phyloP scores from a whole-genome alignment of 257 asterid genomes.

The Solanum pimpinellifolium region DNA sequence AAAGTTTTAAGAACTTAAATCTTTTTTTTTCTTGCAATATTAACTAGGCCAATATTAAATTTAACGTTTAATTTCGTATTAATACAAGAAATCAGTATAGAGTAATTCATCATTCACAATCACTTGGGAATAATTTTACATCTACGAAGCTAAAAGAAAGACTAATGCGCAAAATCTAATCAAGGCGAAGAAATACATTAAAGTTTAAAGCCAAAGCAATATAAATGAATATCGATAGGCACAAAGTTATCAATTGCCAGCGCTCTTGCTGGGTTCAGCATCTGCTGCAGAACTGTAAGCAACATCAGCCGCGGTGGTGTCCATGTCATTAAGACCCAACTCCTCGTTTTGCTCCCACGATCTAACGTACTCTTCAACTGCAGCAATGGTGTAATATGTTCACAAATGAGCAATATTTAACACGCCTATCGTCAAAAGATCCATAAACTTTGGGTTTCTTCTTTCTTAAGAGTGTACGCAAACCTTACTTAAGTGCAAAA shows the following conservation, averaged over 20 bases:
- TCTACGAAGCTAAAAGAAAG: neutral
- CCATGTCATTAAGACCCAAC: conserved; percentile 89
- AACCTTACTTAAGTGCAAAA: neutral
- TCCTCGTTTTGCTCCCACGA: conserved; percentile 98
- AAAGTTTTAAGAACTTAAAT: neutral
- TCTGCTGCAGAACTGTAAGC: conserved; percentile 24
- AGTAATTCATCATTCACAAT: too few relatives aligned
- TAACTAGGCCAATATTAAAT: too few relatives aligned
- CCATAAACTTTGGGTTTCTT: neutral
- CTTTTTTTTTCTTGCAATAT: too few relatives aligned
- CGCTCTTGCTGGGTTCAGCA: neutral
- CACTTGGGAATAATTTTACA: neutral
- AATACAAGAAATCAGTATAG: too few relatives aligned
- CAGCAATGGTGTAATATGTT: neutral
- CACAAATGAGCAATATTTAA: too few relatives aligned
- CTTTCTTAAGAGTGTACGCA: neutral
- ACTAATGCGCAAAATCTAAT: neutral
- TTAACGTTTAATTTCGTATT: too few relatives aligned
- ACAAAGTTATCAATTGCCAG: neutral
- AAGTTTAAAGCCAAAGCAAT: neutral
- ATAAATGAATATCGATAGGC: neutral
- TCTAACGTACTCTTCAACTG: conserved; percentile 83
- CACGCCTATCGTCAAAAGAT: neutral
- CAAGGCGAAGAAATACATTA: neutral
- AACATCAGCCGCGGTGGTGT: conserved; percentile 71